Evolutionary conservation across 2,329 filamentous ascomycete species (phyloP).

Genomic region (Magnaporthiopsis rhizophila): DNA sequence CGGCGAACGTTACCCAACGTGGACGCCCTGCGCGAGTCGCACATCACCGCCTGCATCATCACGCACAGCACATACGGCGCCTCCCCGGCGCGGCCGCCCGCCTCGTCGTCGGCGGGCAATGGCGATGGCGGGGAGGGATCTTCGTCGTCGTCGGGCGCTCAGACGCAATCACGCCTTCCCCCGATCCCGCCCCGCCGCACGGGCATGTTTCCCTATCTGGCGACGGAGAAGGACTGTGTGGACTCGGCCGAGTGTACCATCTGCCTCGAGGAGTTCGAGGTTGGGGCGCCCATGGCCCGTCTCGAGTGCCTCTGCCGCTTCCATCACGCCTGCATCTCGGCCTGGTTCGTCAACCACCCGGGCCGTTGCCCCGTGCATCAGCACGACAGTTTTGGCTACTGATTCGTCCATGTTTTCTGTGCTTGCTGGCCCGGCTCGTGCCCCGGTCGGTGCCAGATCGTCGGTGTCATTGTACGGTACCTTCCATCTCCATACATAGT

Average conservation of each 20-base stretch:
- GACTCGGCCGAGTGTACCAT: conserved; percentile 61
- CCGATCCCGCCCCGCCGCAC: conserved; percentile 31
- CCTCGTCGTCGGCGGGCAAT: conserved; percentile 8
- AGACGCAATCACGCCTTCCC: neutral
- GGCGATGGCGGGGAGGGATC: conserved; percentile 2
- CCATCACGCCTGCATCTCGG: conserved; percentile 50
- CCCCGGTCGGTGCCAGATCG: too few species aligned
- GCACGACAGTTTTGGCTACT: conserved; percentile 52
- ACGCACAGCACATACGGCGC: conserved; percentile 42
- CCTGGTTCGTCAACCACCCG: conserved; percentile 55
- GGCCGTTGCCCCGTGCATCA: conserved; percentile 60
- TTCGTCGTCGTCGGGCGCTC: neutral
- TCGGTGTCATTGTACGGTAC: neutral
- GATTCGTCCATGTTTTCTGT: neutral
- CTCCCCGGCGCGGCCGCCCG: neutral
- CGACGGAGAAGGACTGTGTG: conserved; percentile 62
- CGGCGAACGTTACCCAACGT: conserved; percentile 44
- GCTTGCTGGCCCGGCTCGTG: neutral
- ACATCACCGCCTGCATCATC: conserved; percentile 51
- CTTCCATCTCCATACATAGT: neutral
- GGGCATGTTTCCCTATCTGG: conserved; percentile 55
- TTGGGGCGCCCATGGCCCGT: conserved; percentile 54
- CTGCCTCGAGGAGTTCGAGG: conserved; percentile 58
- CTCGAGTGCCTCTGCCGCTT: conserved; percentile 61
- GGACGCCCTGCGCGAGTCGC: conserved; percentile 46